Percentiles rank a stretch among this genome's conserved stretches.
phyloP scores from a whole-genome alignment of 2,329 filamentous ascomycete species.

The Raffaelea ambrosiae region DNA sequence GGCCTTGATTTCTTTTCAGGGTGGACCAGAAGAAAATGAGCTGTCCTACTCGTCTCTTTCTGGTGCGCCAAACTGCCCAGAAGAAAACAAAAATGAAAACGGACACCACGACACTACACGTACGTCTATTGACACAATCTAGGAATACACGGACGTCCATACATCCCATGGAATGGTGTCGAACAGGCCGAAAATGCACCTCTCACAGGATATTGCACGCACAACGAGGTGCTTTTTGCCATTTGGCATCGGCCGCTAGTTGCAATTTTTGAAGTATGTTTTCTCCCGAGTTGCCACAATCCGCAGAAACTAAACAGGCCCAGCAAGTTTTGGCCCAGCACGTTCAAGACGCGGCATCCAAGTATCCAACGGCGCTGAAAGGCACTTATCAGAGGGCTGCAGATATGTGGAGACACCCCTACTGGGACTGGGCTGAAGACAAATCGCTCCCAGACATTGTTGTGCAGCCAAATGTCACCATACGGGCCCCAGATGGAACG shows the following conservation, averaged over 20 bases:
- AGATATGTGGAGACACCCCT: slow-evolving; percentile 33
- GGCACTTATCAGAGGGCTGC: slow-evolving; percentile 30
- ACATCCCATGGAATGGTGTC: slow-evolving; percentile 20
- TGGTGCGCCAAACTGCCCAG: slow-evolving; percentile 19
- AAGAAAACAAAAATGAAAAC: too few relatives aligned
- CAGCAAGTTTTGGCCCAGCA: slow-evolving; percentile 39
- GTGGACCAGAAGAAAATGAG: slow-evolving; percentile 24
- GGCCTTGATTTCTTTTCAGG: slow-evolving; percentile 30
- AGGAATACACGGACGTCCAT: slow-evolving; percentile 15
- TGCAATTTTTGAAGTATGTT: slow-evolving; percentile 37
- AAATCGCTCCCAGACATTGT: slow-evolving; percentile 26
- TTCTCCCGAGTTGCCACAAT: background rate
- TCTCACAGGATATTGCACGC: slow-evolving; percentile 29
- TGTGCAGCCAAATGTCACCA: slow-evolving; percentile 3
- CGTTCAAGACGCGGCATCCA: slow-evolving; percentile 32
- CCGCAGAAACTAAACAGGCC: background rate
- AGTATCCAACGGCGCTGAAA: slow-evolving; percentile 27
- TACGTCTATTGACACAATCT: too few relatives aligned
- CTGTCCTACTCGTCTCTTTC: slow-evolving; percentile 37
- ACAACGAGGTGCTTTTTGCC: slow-evolving; percentile 33
- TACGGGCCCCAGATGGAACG: slow-evolving; percentile 8
- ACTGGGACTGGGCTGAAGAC: slow-evolving; percentile 41
- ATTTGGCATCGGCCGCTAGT: slow-evolving; percentile 45
- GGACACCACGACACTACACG: too few relatives aligned
- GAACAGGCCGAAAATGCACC: slow-evolving; percentile 17